Conservation (phyloP, 2,329 filamentous ascomycete genomes). For the Arachnopeziza araneosa region DNA sequence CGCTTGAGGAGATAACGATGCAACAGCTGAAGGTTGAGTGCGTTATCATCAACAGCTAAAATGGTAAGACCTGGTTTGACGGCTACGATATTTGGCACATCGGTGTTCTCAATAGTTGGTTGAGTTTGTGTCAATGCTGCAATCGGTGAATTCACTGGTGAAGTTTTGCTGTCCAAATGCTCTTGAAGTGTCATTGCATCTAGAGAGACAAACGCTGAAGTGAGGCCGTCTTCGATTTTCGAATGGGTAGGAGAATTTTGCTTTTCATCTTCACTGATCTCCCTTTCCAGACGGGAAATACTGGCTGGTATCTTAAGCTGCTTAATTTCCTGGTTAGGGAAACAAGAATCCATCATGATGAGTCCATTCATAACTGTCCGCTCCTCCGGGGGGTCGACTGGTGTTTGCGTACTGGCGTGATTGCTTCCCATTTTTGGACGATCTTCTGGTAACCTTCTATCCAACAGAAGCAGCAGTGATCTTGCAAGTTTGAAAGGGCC, state of each 20-base stretch:
- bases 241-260: neutral
- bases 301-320: neutral
- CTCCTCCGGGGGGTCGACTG: constrained; percentile 20
- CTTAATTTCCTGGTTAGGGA: constrained; percentile 3
- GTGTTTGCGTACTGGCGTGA: constrained; percentile 22
- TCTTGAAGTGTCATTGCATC: neutral
- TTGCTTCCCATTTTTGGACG: neutral
- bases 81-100: no score
- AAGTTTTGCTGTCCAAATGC: neutral
- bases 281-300: neutral
- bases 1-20: constrained; percentile 32
- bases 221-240: neutral
- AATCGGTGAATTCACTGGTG: neutral
- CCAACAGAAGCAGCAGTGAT: constrained; percentile 19
- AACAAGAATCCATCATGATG: constrained; percentile 19
- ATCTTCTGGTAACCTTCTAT: neutral
- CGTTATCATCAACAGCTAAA: constrained; percentile 37
- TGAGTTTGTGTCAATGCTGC: neutral
- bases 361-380: constrained; percentile 12
- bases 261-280: neutral
- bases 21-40: constrained; percentile 36
- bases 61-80: constrained; percentile 16
- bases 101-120: neutral
- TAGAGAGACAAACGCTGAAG: neutral
- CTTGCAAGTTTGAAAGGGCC: constrained; percentile 27